Percentiles rank a stretch among this genome's conserved stretches.
Evolutionary conservation across 345 rosid species (phyloP).

Genomic region (Eucalyptus marginata): DNA sequence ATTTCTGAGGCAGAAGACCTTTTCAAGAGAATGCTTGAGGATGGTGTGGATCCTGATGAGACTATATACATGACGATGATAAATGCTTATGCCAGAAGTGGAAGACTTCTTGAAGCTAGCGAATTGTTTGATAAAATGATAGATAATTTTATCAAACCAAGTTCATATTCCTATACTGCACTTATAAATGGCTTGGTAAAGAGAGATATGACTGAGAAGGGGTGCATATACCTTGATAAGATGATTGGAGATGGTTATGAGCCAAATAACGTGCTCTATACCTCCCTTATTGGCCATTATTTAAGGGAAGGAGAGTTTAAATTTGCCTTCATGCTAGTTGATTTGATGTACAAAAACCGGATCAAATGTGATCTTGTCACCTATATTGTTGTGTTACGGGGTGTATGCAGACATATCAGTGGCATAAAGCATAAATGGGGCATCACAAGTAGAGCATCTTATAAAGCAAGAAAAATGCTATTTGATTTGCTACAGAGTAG

Average conservation of each 20-base stretch:
- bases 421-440: constrained; percentile 10
- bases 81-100: constrained; percentile 39
- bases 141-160: constrained; percentile 27
- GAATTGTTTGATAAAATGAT: constrained; percentile 47
- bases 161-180: constrained; percentile 41
- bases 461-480: constrained; percentile 21
- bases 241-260: constrained; percentile 55
- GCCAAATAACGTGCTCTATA: constrained; percentile 52
- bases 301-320: constrained; percentile 39
- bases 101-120: constrained; percentile 32
- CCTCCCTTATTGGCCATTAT: constrained; percentile 41
- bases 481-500: constrained; percentile 27
- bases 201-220: constrained; percentile 37
- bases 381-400: constrained; percentile 30
- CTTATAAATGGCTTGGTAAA: constrained; percentile 52
- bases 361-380: constrained; percentile 25
- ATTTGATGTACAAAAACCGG: constrained; percentile 33
- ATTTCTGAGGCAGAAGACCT: constrained; percentile 42
- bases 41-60: constrained; percentile 63
- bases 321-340: constrained; percentile 36
- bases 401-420: constrained; percentile 20
- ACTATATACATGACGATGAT: constrained; percentile 57
- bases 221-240: constrained; percentile 45
- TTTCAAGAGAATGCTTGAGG: constrained; percentile 47
- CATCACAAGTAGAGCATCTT: constrained; percentile 5